These are phyloP conservation scores for Aspergillus haitiensis DNA, from an alignment of 495 filamentous ascomycete species.

Conservation along the genomic window DNA sequence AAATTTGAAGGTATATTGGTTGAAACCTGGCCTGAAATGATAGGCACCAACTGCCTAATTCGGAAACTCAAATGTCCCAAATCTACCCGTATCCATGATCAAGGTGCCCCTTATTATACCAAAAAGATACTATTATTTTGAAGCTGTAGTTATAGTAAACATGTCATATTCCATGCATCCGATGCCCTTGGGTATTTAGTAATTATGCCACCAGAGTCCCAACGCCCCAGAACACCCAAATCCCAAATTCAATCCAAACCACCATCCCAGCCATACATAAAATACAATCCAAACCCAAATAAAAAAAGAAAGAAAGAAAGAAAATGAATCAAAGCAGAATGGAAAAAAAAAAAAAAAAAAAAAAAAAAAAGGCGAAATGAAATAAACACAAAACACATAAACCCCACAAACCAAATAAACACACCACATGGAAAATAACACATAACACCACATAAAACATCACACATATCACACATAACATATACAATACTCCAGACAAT, in stretches of 20 bases:
- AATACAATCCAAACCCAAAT: conserved; percentile 15
- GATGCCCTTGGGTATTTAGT: background rate
- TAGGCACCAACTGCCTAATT: too few relatives aligned
- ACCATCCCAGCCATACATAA: conserved; percentile 1
- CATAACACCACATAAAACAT: conserved; percentile 26
- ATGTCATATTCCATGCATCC: background rate
- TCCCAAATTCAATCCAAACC: conserved; percentile 10
- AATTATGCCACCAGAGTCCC: conserved; percentile 1
- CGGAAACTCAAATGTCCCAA: too few relatives aligned
- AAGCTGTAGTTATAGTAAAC: background rate
- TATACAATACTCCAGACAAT: conserved; percentile 32
- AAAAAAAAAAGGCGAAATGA: conserved; percentile 24
- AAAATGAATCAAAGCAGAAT: conserved; percentile 14
- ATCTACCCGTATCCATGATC: too few relatives aligned
- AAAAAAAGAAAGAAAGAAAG: conserved; percentile 9
- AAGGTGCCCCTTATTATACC: too few relatives aligned
- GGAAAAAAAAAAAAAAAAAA: conserved; percentile 25
- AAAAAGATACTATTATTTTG: background rate
- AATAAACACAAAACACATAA: conserved; percentile 24
- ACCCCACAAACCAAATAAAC: conserved; percentile 24
- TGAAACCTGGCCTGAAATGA: too few relatives aligned
- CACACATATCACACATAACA: conserved; percentile 38
- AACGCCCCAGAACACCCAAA: conserved; percentile 11
- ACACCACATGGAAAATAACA: conserved; percentile 28
- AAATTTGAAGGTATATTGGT: too few relatives aligned